Evolutionary conservation across 2,329 filamentous ascomycete species (phyloP), one percentile per base, ranked within the genome.

Genomic region (Penicillium brevicompactum): DNA sequence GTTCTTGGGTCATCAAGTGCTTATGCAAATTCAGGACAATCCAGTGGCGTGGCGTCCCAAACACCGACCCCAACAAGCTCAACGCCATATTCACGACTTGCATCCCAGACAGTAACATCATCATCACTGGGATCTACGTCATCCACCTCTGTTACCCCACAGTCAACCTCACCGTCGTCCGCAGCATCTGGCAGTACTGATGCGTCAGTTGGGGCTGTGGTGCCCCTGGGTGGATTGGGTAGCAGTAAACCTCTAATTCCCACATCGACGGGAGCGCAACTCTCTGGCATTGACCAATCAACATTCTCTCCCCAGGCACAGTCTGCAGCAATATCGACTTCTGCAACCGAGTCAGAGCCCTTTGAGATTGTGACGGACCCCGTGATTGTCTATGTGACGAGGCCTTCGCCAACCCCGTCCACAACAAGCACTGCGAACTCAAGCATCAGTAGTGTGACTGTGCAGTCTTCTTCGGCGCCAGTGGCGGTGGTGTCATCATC

Each of bases 321-420:
- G 8, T 22, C 44, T 11, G 40, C 44, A 21, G 16, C 30, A 43
- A 7, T 7, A 30, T 21, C 30, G 27, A 22, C 14, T 43, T 18
- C 38, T 8, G 31, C 18, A 1, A 48, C 37, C 34, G 21, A n/a
- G 10, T 16, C 38, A 10, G 16, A 43, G 38, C 38, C 45, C 21
- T 11, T 49, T 11, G 10, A 27, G 37, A 42, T 38, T 8, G 44
- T 53, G 37, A 49, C 45, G 11, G 21, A 49, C 14, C 51, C 51
- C 37, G 37, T 53, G 18, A 53, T 53, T 7, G 51, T 53, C 5
- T 53, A 49, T 43, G 45, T 53, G 21, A 53, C 45, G 18, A 21
- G 41, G 18, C 44, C 45, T 30, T 32, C 37, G n/a, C n/a, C 37
- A n/a, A 43, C 3, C 18, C 30, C 24, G 5, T 27, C 45, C 3